Evolutionary conservation across 73 alveolate species (phyloP), one percentile per base, ranked within the genome.

Genomic region (Paramecium tetraurelia): DNA sequence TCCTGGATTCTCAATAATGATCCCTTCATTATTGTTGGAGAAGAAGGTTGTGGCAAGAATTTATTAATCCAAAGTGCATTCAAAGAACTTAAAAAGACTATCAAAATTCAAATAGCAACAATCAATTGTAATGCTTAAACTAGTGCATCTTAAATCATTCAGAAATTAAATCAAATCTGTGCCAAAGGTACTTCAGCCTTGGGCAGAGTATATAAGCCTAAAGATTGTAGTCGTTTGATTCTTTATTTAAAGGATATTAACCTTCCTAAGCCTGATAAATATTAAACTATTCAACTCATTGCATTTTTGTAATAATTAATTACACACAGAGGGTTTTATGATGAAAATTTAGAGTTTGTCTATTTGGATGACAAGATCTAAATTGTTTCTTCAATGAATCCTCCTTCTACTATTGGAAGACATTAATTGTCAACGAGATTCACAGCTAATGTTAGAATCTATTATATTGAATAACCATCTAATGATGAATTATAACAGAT

Each of bases 21-120:
- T 85, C 99, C 99, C 0, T 97, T 99, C 86, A 96, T 99, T 40
- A 96, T 99, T 40, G 99, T 98, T 6, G 99, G 99, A 11, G 99
- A 99, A 8, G 99, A 99, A 94, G 99, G 99, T 8, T 96, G 99
- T 71, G 99, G 99, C 27, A 99, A 99, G 95, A 98, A 97, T 94
- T 94, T 98, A 22, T 94, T 99, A 87, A 97, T 99, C 38, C 93
- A 97, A 41, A 95, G 96, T 86, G 97, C 99, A 76, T 96, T 98
- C 88, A 94, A 95, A 59, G 96, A 97, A 86, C 96, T 94, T 31
- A 97, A 97, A 50, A 63, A 88, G 36, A 14, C 41, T 5, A 70
- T 70, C 93, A 96, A 98, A 53, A 96, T 98, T 41, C 94, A 97
- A 96, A 96, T 98, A 46, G 97, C 96, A 8, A 95, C 97, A 35